A percentile compares a stretch with the other conserved stretches of the same genome.
These are phyloP conservation scores for Tremellales sp. DNA, from an alignment of 1,284 basidiomycete species.

Conservation along the genomic window DNA sequence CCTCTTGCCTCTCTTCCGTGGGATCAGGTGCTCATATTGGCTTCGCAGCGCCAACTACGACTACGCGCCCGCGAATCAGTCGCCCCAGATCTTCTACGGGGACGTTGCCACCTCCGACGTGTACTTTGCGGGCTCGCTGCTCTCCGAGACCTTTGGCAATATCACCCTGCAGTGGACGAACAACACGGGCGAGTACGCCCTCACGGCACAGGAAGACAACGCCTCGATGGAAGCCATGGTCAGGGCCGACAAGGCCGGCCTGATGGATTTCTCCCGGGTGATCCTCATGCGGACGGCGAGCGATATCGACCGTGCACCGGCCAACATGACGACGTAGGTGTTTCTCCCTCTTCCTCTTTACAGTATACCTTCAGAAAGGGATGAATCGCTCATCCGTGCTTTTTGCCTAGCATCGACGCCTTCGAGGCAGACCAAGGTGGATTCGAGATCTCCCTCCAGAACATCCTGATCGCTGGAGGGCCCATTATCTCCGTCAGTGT, in stretches of 20 bases:
- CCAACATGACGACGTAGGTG: constrained; percentile 28
- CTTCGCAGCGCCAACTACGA: constrained; percentile 47
- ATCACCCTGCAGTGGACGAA: constrained; percentile 49
- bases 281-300: constrained; percentile 53
- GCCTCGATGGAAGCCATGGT: constrained; percentile 52
- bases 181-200: constrained; percentile 44
- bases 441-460: constrained; percentile 34
- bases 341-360: not conserved
- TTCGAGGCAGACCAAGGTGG: constrained; percentile 41
- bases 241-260: constrained; percentile 47
- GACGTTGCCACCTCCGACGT: constrained; percentile 52
- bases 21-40: too few species aligned
- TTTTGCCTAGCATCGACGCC: constrained; percentile 18
- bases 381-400: not conserved
- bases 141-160: constrained; percentile 51
- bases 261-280: constrained; percentile 52
- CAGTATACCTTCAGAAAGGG: not conserved
- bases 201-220: constrained; percentile 56
- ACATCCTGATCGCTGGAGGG: constrained; percentile 36
- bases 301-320: constrained; percentile 52
- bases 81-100: constrained; percentile 46
- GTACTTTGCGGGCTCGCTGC: constrained; percentile 51
- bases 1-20: too few species aligned
- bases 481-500: constrained; percentile 34
- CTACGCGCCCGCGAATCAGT: constrained; percentile 40